phyloP scores from a whole-genome alignment of 306 rosid genomes.

The Acacia acuminata region DNA sequence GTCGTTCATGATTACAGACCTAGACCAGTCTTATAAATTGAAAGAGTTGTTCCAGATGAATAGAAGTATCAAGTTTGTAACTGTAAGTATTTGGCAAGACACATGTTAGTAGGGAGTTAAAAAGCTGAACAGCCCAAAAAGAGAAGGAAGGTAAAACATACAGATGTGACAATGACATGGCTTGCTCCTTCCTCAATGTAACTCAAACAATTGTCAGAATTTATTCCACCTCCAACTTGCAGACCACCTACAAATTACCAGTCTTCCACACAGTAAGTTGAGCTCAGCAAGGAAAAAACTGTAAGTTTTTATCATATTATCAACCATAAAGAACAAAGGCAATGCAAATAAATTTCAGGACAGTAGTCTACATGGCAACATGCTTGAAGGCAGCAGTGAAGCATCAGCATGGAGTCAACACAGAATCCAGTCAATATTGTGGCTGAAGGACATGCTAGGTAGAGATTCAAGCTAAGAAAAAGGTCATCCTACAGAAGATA shows the following conservation, averaged over 20 bases:
- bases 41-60: conserved; percentile 1
- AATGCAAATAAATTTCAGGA: background rate
- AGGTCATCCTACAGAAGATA: background rate
- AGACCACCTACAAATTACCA: conserved; percentile 70
- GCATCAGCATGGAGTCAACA: conserved; percentile 1
- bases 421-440: background rate
- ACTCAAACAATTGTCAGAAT: conserved; percentile 73
- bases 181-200: conserved; percentile 91
- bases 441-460: background rate
- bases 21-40: background rate
- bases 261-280: conserved; percentile 67
- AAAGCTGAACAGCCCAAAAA: conserved; percentile 10
- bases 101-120: background rate
- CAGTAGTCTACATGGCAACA: conserved; percentile 19
- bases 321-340: conserved; percentile 5
- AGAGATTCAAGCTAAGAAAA: background rate
- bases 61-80: conserved; percentile 8
- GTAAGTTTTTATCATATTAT: conserved; percentile 53
- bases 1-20: conserved; percentile 12
- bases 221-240: conserved; percentile 98
- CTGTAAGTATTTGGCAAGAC: conserved; percentile 1
- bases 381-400: conserved; percentile 11
- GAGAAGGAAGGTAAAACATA: conserved; percentile 35
- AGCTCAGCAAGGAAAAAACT: conserved; percentile 66
- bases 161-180: conserved; percentile 95